Percentiles rank a stretch among this genome's conserved stretches.
Evolutionary conservation across 2,329 filamentous ascomycete species (phyloP).

Genomic region (Calonectria naviculata): DNA sequence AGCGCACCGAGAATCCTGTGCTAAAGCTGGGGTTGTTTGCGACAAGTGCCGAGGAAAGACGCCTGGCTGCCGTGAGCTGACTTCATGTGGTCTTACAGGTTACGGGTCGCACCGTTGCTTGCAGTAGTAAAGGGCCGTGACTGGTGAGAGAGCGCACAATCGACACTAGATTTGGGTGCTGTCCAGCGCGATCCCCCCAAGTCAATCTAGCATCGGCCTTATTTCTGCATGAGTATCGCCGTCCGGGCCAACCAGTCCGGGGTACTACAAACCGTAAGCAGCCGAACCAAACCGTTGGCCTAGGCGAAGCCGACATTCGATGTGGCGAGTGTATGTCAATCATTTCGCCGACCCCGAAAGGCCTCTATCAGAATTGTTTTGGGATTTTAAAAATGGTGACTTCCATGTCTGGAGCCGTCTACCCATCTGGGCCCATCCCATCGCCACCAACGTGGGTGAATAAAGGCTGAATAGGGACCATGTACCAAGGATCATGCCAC

Average conservation of each 20-base stretch:
- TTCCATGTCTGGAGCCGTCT: neutral
- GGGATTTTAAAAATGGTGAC: neutral
- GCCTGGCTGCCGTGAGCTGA: slow-evolving; percentile 6
- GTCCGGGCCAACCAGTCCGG: neutral
- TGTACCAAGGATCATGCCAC: slow-evolving; percentile 21
- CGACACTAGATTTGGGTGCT: neutral
- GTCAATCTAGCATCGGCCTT: slow-evolving; percentile 15
- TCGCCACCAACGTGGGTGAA: neutral
- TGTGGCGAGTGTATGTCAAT: neutral
- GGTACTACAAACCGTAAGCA: neutral
- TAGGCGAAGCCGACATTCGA: neutral
- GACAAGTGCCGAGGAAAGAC: slow-evolving; percentile 25
- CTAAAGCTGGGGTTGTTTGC: neutral
- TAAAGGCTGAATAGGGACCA: slow-evolving; percentile 3
- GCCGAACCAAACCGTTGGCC: neutral
- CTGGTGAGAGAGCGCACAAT: neutral
- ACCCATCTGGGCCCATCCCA: neutral
- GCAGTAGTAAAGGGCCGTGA: neutral
- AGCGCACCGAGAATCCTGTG: slow-evolving; percentile 2
- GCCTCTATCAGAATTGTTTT: neutral
- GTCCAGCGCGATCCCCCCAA: neutral
- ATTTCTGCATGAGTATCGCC: slow-evolving; percentile 13
- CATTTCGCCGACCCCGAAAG: neutral
- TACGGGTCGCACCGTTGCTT: slow-evolving; percentile 4
- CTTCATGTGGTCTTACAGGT: slow-evolving; percentile 8